phyloP scores from a whole-genome alignment of 2,329 filamentous ascomycete genomes.

The Eurotiales sp. region DNA sequence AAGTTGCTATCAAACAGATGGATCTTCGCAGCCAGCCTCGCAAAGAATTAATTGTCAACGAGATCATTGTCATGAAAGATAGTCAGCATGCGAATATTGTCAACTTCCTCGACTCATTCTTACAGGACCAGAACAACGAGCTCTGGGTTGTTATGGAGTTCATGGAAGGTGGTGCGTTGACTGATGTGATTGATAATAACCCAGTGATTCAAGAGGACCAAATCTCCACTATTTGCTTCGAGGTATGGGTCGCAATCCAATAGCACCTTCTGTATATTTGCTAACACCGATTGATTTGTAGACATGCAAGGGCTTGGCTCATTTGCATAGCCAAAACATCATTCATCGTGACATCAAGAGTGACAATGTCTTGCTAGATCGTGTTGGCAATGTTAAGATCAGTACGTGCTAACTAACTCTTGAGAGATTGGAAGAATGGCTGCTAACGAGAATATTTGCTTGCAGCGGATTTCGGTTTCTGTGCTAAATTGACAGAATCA shows the following conservation, averaged over 20 bases:
- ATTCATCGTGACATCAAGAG: conserved; percentile 99
- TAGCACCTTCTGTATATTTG: background rate
- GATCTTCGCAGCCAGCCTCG: conserved; percentile 94
- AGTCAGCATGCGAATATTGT: conserved; percentile 98
- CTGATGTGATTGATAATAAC: conserved; percentile 99
- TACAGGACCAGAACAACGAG: conserved; percentile 90
- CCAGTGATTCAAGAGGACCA: conserved; percentile 90
- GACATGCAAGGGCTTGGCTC: conserved; percentile 93
- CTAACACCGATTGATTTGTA: conserved; percentile 36
- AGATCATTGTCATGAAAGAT: conserved; percentile 99
- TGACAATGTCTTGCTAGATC: conserved; percentile 94
- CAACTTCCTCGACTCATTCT: conserved; percentile 95
- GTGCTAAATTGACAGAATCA: conserved; percentile 93
- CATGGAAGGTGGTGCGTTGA: conserved; percentile 97
- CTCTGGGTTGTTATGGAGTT: conserved; percentile 99
- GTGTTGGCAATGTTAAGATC: conserved; percentile 94
- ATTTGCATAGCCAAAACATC: conserved; percentile 92
- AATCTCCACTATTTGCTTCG: conserved; percentile 93
- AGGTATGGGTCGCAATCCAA: conserved; percentile 57
- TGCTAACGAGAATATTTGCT: background rate
- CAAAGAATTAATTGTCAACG: conserved; percentile 98
- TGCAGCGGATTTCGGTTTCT: conserved; percentile 95
- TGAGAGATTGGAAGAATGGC: no score
- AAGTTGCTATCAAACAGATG: conserved; percentile 99
- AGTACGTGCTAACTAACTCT: conserved; percentile 58